Evolutionary conservation across 2,329 filamentous ascomycete species (phyloP), one percentile per base, ranked within the genome.

Genomic region (Eurotiales sp.): DNA sequence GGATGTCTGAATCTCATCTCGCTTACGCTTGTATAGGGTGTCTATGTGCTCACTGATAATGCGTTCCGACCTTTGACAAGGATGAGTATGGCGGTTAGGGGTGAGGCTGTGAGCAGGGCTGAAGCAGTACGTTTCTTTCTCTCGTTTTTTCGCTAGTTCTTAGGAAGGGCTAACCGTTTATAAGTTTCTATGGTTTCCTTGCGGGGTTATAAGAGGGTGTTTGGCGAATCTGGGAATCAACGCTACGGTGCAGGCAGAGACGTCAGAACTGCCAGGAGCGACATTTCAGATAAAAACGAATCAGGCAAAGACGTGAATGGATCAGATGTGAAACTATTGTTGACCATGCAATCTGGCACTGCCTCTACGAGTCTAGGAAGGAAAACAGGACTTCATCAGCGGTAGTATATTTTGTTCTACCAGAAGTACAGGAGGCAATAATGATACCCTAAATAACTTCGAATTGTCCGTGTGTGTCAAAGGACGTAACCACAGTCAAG

Each of bases 241-340:
- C 61, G 91, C 91, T 8, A 95, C 86, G 1, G 92, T 99, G 1
- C 88, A 95, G 61, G 93, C 90, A 4, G 93, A 96, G 72, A 88
- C 87, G 50, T 86, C 78, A 51, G 92, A 95, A 67, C 77, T 99
- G 50, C 93, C 93, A 0, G 82, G 82, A 5, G 93, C 92, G 30
- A 89, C 91, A 1, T 99, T 99, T 69, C 93, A 99, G 73, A 96
- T 99, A 68, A 95, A 95, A 75, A 93, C 88, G 34, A 75, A 86
- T 46, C 79, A 83, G 22, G 71, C 79, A 27, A 90, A 90, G 72
- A 72, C 81, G 64, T 87, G 75, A 77, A 48, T 19, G 14, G 6
- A 39, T 37, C 34, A 42, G 23, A 25, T 15, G 30, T 22, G 17
- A 32, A 29, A 32, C 22, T 30, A 29, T 37, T 15, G 34, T 25